Conservation (phyloP, 2,329 filamentous ascomycete genomes). For the Pseudocercospora cruenta region DNA sequence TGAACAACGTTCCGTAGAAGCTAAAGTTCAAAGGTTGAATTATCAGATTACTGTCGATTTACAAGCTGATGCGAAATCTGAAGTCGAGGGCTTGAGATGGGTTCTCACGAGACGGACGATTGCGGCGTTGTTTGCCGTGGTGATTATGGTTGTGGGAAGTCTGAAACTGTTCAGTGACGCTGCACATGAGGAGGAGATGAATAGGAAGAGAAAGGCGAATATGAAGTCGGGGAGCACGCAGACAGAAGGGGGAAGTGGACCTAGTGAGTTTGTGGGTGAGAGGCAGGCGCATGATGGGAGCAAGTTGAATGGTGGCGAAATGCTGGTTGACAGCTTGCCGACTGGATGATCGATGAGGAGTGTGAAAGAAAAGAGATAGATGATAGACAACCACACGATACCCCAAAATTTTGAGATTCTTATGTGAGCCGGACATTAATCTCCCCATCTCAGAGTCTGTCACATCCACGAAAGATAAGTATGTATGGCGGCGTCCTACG, state of each 20-base stretch:
- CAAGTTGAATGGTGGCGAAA: constrained; percentile 30
- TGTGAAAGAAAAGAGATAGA: constrained; percentile 5
- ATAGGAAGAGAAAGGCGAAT: constrained; percentile 43
- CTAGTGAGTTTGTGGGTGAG: constrained; percentile 12
- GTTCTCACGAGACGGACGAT: constrained; percentile 70
- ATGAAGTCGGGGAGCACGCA: constrained; percentile 32
- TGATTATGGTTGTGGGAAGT: constrained; percentile 49
- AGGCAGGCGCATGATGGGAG: constrained; percentile 10
- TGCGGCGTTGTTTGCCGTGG: constrained; percentile 57
- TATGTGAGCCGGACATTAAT: neutral
- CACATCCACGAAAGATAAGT: neutral
- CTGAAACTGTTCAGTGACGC: constrained; percentile 47
- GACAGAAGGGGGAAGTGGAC: constrained; percentile 27
- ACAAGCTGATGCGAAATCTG: constrained; percentile 86
- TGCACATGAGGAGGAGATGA: constrained; percentile 44
- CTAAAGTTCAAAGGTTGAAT: constrained; percentile 85
- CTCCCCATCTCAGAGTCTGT: no score
- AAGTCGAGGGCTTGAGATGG: constrained; percentile 91
- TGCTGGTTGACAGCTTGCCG: constrained; percentile 35
- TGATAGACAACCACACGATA: constrained; percentile 22
- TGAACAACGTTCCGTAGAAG: constrained; percentile 83
- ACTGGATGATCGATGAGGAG: constrained; percentile 32
- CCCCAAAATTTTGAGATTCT: constrained; percentile 6
- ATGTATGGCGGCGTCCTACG: constrained; percentile 9
- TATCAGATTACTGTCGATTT: constrained; percentile 93